phyloP scores from a whole-genome alignment of 306 rosid species.

The Boehmeria nivea region DNA sequence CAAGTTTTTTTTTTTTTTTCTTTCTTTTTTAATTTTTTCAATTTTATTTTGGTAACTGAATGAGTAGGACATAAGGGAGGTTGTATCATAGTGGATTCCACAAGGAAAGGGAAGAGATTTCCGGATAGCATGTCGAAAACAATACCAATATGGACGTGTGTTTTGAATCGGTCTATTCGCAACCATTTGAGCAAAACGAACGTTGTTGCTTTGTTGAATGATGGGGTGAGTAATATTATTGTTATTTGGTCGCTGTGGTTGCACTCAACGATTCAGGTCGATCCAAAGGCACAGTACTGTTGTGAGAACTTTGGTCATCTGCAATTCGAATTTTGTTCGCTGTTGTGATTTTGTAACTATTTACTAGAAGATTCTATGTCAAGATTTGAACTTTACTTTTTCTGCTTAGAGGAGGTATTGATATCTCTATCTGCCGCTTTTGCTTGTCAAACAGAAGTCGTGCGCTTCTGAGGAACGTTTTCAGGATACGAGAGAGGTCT shows the following conservation, averaged over 20 bases:
- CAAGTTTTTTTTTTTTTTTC: too few species aligned
- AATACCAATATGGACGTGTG: conserved; percentile 88
- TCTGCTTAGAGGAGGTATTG: neutral
- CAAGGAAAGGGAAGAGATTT: conserved; percentile 81
- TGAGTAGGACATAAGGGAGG: conserved; percentile 86
- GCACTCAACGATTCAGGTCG: too few species aligned
- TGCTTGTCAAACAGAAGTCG: conserved; percentile 32
- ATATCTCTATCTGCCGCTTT: conserved; percentile 9
- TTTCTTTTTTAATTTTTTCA: neutral
- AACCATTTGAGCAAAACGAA: conserved; percentile 31
- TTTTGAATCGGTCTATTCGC: conserved; percentile 64
- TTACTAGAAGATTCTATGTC: too few species aligned
- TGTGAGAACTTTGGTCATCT: too few species aligned
- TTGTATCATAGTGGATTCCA: conserved; percentile 81
- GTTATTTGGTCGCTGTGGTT: neutral
- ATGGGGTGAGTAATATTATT: conserved; percentile 36
- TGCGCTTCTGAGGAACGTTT: conserved; percentile 20
- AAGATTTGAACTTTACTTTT: too few species aligned
- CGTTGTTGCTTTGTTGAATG: conserved; percentile 8
- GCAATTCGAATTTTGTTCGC: too few species aligned
- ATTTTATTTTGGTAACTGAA: conserved; percentile 7
- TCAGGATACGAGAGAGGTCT: conserved; percentile 3
- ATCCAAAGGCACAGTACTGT: too few species aligned
- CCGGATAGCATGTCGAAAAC: conserved; percentile 99
- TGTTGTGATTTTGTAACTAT: too few species aligned